Evolutionary conservation across 2,329 filamentous ascomycete species (phyloP).

Genomic region (Beauveria medogensis): DNA sequence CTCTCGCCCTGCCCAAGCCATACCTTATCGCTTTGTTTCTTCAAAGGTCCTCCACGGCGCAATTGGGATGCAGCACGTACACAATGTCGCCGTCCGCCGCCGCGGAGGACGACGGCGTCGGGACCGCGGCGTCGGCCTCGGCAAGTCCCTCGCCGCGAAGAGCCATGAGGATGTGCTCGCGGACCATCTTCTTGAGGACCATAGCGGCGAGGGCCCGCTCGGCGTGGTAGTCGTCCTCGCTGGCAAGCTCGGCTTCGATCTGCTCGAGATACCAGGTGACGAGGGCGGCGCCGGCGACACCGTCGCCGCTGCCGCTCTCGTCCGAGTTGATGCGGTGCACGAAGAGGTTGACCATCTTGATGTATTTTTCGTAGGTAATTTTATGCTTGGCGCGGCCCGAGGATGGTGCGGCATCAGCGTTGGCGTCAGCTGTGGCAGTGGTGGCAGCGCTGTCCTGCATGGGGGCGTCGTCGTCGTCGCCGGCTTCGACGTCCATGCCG

Average conservation of each 20-base stretch:
- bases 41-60: slow-evolving; percentile 62
- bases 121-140: slow-evolving; percentile 35
- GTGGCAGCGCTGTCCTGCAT: not conserved
- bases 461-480: slow-evolving; percentile 27
- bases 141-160: slow-evolving; percentile 55
- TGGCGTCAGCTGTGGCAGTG: not conserved
- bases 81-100: slow-evolving; percentile 40
- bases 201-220: slow-evolving; percentile 70
- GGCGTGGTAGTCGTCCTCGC: slow-evolving; percentile 69
- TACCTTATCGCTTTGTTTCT: not conserved
- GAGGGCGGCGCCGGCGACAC: slow-evolving; percentile 75
- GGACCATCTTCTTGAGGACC: slow-evolving; percentile 89
- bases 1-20: no score
- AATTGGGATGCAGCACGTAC: slow-evolving; percentile 93
- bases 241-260: slow-evolving; percentile 73
- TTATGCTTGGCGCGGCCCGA: slow-evolving; percentile 59
- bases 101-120: slow-evolving; percentile 23
- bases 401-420: slow-evolving; percentile 22
- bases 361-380: slow-evolving; percentile 93
- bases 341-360: slow-evolving; percentile 78
- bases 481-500: slow-evolving; percentile 38
- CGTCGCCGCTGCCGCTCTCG: slow-evolving; percentile 67
- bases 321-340: slow-evolving; percentile 79
- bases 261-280: slow-evolving; percentile 88
- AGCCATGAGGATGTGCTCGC: slow-evolving; percentile 84